These are phyloP conservation scores for Gracilaria gracilis DNA, from an alignment of 23 red algal genomes.

Conservation along the genomic window DNA sequence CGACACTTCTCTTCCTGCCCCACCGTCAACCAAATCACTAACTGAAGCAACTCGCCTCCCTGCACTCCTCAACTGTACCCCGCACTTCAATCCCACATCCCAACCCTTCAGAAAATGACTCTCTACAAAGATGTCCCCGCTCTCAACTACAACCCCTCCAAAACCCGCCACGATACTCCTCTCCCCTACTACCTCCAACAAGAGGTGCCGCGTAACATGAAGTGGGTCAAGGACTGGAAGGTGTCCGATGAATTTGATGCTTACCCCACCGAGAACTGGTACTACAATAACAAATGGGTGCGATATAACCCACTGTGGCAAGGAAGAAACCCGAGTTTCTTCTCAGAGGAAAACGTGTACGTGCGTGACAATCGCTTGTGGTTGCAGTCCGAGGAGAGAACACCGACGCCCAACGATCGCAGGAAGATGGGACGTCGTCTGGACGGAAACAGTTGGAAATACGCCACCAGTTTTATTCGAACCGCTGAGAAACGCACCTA, in stretches of 20 bases:
- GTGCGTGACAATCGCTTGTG: neutral
- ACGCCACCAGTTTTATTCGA: constrained; percentile 26
- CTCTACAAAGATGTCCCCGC: neutral
- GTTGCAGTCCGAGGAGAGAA: neutral
- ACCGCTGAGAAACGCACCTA: constrained; percentile 19
- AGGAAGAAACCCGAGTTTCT: constrained; percentile 14
- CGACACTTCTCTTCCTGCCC: too few relatives aligned
- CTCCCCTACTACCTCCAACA: constrained; percentile 14
- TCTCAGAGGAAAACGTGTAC: constrained; percentile 26
- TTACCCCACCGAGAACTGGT: neutral
- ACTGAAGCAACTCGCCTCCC: too few relatives aligned
- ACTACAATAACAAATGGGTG: constrained; percentile 4
- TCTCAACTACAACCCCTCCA: constrained; percentile 3
- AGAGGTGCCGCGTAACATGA: constrained; percentile 6
- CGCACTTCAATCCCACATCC: too few relatives aligned
- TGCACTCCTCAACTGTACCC: too few relatives aligned
- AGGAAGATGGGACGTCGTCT: neutral
- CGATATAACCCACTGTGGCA: constrained; percentile 27
- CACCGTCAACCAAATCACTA: too few relatives aligned
- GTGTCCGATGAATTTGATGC: constrained; percentile 60
- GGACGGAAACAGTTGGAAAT: neutral
- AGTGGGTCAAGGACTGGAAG: constrained; percentile 45
- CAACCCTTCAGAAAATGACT: too few relatives aligned
- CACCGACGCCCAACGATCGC: neutral
- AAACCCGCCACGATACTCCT: neutral